Percentiles rank a stretch among this genome's conserved stretches.
Evolutionary conservation across 495 filamentous ascomycete species (phyloP).

Genomic region (Margaritispora aquatica): DNA sequence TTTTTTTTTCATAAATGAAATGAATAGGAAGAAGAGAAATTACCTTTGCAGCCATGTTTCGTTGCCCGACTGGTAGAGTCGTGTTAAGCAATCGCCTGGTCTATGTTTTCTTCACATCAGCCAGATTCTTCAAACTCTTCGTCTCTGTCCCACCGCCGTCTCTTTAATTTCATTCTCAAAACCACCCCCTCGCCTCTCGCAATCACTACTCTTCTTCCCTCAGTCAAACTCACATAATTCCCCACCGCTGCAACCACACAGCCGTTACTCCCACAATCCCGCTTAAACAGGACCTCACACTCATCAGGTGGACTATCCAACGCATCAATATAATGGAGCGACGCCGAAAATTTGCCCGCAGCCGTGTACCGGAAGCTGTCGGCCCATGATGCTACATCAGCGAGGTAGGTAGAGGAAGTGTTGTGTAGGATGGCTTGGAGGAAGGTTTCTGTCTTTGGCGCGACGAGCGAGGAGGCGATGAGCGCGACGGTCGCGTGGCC

Average conservation of each 20-base stretch:
- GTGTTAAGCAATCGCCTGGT: conserved; percentile 14
- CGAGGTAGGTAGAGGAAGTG: conserved; percentile 47
- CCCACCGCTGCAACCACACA: conserved; percentile 57
- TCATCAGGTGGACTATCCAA: conserved; percentile 52
- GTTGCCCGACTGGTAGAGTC: not conserved
- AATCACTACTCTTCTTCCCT: not conserved
- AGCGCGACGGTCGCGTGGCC: conserved; percentile 54
- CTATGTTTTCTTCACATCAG: conserved; percentile 2
- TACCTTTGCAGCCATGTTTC: conserved; percentile 22
- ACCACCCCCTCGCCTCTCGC: no score
- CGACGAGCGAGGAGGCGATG: conserved; percentile 48
- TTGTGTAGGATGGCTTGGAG: conserved; percentile 42
- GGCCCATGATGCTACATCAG: conserved; percentile 55
- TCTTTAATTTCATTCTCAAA: no score
- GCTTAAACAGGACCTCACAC: conserved; percentile 52
- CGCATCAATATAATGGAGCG: conserved; percentile 69
- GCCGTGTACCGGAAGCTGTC: conserved; percentile 44
- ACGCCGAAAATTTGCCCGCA: conserved; percentile 36
- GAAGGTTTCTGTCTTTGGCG: conserved; percentile 35
- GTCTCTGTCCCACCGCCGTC: not conserved
- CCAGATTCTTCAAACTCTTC: not conserved
- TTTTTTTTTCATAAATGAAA: not conserved
- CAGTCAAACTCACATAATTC: conserved; percentile 38
- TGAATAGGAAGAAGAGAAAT: not conserved
- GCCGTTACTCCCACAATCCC: conserved; percentile 55